Percentiles rank a stretch among this genome's conserved stretches.
phyloP scores from a whole-genome alignment of 129 eudicot species.

The Arctium lappa region DNA sequence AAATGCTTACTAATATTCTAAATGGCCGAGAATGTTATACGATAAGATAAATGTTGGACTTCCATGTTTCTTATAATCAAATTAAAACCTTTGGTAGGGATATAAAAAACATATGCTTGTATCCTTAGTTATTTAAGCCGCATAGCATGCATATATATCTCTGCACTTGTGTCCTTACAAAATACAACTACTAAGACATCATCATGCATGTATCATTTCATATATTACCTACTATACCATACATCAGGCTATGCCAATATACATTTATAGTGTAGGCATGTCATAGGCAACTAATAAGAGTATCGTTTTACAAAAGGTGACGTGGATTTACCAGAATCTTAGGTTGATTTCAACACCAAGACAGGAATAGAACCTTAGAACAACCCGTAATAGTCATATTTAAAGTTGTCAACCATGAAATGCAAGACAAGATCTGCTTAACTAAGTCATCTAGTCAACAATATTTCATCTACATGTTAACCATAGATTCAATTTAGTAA shows the following conservation, averaged over 20 bases:
- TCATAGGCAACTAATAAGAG: background rate
- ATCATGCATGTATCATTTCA: background rate
- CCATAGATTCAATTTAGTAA: conserved; percentile 59
- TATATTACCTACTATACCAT: background rate
- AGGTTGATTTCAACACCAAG: conserved; percentile 32
- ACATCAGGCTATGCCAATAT: background rate
- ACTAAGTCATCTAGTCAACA: conserved; percentile 61
- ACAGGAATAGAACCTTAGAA: conserved; percentile 18
- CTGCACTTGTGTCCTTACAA: too few species aligned
- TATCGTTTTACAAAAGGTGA: conserved; percentile 2
- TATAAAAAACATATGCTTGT: background rate
- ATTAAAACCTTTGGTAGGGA: background rate
- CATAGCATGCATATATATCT: background rate
- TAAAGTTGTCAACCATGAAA: conserved; percentile 44
- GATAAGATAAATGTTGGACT: too few species aligned
- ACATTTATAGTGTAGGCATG: background rate
- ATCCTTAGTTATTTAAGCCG: background rate
- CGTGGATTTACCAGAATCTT: conserved; percentile 23
- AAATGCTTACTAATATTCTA: too few species aligned
- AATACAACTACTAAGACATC: too few species aligned
- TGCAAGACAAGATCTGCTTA: conserved; percentile 55
- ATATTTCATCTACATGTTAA: conserved; percentile 72
- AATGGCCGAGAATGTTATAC: too few species aligned
- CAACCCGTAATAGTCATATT: conserved; percentile 26
- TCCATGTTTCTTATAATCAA: too few species aligned